Evolutionary conservation across 768 basidiomycete genomes (phyloP).

Genomic region (Trametes cingulata): DNA sequence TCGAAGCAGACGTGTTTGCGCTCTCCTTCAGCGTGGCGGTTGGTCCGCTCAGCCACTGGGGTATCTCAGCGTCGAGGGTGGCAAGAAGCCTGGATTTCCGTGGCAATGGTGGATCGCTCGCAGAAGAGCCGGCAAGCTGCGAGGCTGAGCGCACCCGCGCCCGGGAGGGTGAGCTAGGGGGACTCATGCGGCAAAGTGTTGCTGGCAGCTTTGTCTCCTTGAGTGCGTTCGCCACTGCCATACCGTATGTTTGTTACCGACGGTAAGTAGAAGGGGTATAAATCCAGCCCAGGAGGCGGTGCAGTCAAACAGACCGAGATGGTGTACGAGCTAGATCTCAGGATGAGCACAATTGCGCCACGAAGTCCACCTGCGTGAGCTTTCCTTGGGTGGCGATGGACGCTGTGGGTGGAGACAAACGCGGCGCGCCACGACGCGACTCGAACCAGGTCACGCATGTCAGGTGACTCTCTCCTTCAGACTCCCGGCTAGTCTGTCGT

Average conservation of each 20-base stretch:
- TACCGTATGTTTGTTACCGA: background rate
- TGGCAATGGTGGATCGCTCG: background rate
- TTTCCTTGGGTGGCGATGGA: too few relatives aligned
- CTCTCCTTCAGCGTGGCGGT: background rate
- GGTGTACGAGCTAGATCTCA: too few relatives aligned
- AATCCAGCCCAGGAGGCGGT: too few relatives aligned
- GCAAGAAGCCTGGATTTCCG: constrained; percentile 26
- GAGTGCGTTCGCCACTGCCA: constrained; percentile 16
- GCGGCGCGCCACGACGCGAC: constrained; percentile 3
- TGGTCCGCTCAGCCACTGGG: constrained; percentile 5
- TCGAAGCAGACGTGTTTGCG: background rate
- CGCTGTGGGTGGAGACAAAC: background rate
- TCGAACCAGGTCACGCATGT: constrained; percentile 2
- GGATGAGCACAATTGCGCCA: too few relatives aligned
- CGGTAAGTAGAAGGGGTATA: background rate
- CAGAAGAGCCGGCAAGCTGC: background rate
- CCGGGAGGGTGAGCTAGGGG: constrained; percentile 20
- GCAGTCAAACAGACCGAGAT: too few relatives aligned
- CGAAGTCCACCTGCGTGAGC: too few relatives aligned
- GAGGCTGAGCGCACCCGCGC: constrained; percentile 1
- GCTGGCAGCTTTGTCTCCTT: constrained; percentile 22
- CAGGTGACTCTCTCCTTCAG: background rate
- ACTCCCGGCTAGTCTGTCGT: background rate
- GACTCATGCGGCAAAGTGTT: constrained; percentile 16
- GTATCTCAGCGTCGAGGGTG: constrained; percentile 24